Percentiles rank a stretch among this genome's conserved stretches.
phyloP scores from a whole-genome alignment of 78 protist genomes.

The Dictyostelium brefeldianum region DNA sequence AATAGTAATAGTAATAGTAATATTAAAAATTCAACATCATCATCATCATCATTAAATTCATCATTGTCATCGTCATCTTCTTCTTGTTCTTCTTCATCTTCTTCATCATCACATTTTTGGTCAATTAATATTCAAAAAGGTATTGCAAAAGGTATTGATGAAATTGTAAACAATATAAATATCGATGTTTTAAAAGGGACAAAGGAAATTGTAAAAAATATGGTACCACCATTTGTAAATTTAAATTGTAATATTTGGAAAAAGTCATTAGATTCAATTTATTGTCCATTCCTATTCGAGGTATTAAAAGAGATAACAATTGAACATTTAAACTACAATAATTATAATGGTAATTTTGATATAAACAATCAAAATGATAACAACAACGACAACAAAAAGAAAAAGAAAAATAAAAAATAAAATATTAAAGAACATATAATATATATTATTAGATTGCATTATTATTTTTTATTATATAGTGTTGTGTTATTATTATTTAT shows the following conservation, averaged over 20 bases:
- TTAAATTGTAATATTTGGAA: constrained; percentile 29
- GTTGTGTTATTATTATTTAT: neutral
- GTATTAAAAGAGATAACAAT: constrained; percentile 14
- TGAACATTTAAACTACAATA: constrained; percentile 17
- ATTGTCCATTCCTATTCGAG: constrained; percentile 41
- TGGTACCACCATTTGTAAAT: neutral
- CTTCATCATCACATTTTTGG: constrained; percentile 1
- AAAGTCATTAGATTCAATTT: constrained; percentile 38
- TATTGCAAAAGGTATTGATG: constrained; percentile 25
- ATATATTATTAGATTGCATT: neutral
- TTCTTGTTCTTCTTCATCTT: neutral
- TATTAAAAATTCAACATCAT: too few relatives aligned
- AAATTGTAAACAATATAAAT: constrained; percentile 8
- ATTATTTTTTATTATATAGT: too few relatives aligned
- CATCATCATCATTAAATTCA: too few relatives aligned
- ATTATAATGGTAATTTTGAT: too few relatives aligned
- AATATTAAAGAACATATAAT: neutral
- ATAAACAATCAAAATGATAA: too few relatives aligned
- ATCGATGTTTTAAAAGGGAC: constrained; percentile 20
- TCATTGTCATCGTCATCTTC: too few relatives aligned
- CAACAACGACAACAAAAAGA: too few relatives aligned
- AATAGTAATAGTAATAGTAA: neutral
- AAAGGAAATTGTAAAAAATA: constrained; percentile 26
- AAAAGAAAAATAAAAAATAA: neutral
- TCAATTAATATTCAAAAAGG: constrained; percentile 37